Evolutionary conservation across 306 rosid species (phyloP).

Genomic region (Lathyrus sativus): DNA sequence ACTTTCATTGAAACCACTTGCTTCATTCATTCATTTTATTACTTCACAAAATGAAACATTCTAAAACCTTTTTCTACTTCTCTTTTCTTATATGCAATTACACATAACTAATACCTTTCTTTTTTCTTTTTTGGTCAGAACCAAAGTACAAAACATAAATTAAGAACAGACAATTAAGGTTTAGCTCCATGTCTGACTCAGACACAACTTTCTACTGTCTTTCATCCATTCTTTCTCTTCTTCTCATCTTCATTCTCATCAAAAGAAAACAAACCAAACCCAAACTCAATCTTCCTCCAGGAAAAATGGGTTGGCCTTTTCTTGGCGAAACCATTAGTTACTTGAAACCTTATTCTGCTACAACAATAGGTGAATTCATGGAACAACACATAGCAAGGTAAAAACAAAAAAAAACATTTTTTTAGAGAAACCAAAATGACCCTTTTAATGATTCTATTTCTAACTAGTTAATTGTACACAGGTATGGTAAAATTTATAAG

Average conservation of each 20-base stretch:
- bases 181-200: constrained; percentile 69
- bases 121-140: constrained; percentile 14
- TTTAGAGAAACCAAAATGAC: neutral
- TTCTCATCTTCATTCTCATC: constrained; percentile 57
- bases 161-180: constrained; percentile 38
- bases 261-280: constrained; percentile 53
- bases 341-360: constrained; percentile 82
- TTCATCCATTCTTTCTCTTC: constrained; percentile 58
- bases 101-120: constrained; percentile 22
- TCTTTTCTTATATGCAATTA: constrained; percentile 29
- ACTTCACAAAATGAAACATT: constrained; percentile 42
- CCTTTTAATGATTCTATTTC: neutral
- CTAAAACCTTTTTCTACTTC: constrained; percentile 21
- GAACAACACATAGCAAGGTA: constrained; percentile 82
- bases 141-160: constrained; percentile 16
- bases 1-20: constrained; percentile 39
- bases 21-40: constrained; percentile 36
- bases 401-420: neutral
- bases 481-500: constrained; percentile 90
- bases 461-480: constrained; percentile 31
- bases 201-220: constrained; percentile 53
- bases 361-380: constrained; percentile 78
- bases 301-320: constrained; percentile 94
- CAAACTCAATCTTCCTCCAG: constrained; percentile 79
- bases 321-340: constrained; percentile 81